phyloP scores from a whole-genome alignment of 805 yeast genomes.

The Cyberlindnera mycetangii region DNA sequence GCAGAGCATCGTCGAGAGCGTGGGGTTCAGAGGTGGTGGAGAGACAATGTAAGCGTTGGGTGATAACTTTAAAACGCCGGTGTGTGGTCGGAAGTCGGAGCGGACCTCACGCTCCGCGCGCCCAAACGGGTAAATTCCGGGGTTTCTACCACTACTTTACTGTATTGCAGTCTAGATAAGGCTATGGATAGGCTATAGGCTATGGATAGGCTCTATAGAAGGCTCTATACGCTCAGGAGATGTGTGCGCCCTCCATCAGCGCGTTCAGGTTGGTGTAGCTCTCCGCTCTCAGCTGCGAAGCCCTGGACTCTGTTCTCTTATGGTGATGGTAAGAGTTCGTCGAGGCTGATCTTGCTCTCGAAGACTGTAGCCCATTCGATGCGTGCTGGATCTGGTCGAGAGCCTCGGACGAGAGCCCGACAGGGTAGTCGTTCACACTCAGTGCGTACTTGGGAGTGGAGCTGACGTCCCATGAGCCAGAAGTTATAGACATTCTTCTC shows the following conservation, averaged over 20 bases:
- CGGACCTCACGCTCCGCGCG: too few species aligned
- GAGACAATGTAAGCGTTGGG: too few species aligned
- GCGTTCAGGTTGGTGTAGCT: conserved; percentile 7
- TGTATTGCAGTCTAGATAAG: too few species aligned
- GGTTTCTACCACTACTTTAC: too few species aligned
- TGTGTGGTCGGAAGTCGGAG: too few species aligned
- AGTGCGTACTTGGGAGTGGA: conserved; percentile 12
- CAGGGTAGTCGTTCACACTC: conserved; percentile 12
- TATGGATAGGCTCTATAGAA: too few species aligned
- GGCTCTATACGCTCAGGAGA: background rate
- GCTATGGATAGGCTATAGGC: too few species aligned
- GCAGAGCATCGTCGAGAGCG: too few species aligned
- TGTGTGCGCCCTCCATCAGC: conserved; percentile 6
- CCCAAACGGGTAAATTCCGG: too few species aligned
- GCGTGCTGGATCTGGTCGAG: conserved; percentile 10
- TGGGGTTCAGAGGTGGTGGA: too few species aligned
- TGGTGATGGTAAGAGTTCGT: background rate
- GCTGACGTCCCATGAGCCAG: conserved; percentile 1
- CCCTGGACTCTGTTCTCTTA: conserved; percentile 7
- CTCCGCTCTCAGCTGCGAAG: conserved; percentile 12
- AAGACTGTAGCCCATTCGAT: background rate
- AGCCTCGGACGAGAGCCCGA: conserved; percentile 11
- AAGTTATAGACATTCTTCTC: conserved; percentile 9
- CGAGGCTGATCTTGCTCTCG: conserved; percentile 2
- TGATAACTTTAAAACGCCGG: too few species aligned